Evolutionary conservation across 305 asterid species (phyloP), one percentile per base, ranked within the genome.

Genomic region (Galium porrigens): DNA sequence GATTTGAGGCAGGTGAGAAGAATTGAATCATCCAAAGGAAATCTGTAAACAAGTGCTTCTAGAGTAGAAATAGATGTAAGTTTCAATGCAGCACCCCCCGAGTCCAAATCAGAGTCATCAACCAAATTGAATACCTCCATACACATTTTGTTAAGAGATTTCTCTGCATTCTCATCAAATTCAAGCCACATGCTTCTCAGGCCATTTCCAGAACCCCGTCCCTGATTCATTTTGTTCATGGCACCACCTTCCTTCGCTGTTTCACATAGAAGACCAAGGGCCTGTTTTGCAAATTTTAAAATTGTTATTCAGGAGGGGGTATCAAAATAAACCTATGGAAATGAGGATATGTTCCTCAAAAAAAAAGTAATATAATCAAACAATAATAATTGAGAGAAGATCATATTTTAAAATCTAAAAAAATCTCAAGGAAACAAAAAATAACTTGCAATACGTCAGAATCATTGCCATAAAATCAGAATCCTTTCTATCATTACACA

Each of bases 231-330:
- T 44, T 73, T 58, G 68, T 61, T 72, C 14, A 59, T 51, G 58
- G 72, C n/a, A 42, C 71, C 78, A 70, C 76, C 71, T 75, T 75
- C 85, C 82, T 84, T 92, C 81, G 87, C 74, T 30, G 86, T 82
- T 72, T 84, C 91, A 64, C 84, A 79, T 55, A 92, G 74, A 73
- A 90, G 81, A 65, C 90, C 85, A 72, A 92, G 95, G 73, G 95
- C 94, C 99, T 92, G 91, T 60, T 62, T 37, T 2, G 55, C 7
- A 71, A 59, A 67, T 64, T 51, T 49, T n/a, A 37, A 49, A 30
- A 33, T 32, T 18, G 49, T 41, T 46, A 17, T 37, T 57, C 10
- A 30, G 52, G 18, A 46, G 17, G 17, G 39, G 12, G 14, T 11
- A 9, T 32, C 46, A 12, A 64, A 58, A 34, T 1, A 32, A 57